Conservation (phyloP, 148 eudicot species). For the Diospyros kaki region DNA sequence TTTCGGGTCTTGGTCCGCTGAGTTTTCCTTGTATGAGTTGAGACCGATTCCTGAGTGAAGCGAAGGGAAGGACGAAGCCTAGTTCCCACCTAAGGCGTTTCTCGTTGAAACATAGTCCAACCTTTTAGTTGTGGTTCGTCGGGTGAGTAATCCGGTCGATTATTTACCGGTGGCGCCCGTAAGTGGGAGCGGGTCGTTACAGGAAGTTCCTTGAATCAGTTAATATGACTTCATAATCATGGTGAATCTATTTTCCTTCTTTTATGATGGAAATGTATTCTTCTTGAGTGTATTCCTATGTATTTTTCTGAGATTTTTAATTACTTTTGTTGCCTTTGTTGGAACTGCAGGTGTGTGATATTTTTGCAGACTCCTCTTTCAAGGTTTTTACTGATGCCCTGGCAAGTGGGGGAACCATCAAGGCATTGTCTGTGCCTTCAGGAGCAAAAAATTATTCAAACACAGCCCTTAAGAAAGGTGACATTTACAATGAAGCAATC, state of each 20-base stretch:
- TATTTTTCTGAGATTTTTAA: background rate
- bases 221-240: background rate
- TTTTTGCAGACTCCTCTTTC: slow-evolving; percentile 63
- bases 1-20: too few relatives aligned
- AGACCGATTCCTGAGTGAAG: too few relatives aligned
- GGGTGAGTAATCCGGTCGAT: too few relatives aligned
- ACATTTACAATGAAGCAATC: slow-evolving; percentile 71
- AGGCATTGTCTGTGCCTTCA: slow-evolving; percentile 73
- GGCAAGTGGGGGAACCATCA: slow-evolving; percentile 66
- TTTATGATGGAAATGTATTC: background rate
- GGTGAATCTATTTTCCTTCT: background rate
- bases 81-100: too few relatives aligned
- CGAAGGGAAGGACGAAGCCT: too few relatives aligned
- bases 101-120: too few relatives aligned
- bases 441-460: slow-evolving; percentile 81
- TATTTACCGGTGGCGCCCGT: too few relatives aligned
- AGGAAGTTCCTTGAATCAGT: background rate
- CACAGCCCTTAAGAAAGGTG: slow-evolving; percentile 87
- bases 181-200: too few relatives aligned
- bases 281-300: slow-evolving; percentile 4
- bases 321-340: slow-evolving; percentile 5
- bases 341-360: slow-evolving; percentile 65
- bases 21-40: too few relatives aligned
- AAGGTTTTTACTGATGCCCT: slow-evolving; percentile 78
- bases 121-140: too few relatives aligned